Conservation (phyloP, 2,329 filamentous ascomycete species). For the Aureobasidium subglaciale region DNA sequence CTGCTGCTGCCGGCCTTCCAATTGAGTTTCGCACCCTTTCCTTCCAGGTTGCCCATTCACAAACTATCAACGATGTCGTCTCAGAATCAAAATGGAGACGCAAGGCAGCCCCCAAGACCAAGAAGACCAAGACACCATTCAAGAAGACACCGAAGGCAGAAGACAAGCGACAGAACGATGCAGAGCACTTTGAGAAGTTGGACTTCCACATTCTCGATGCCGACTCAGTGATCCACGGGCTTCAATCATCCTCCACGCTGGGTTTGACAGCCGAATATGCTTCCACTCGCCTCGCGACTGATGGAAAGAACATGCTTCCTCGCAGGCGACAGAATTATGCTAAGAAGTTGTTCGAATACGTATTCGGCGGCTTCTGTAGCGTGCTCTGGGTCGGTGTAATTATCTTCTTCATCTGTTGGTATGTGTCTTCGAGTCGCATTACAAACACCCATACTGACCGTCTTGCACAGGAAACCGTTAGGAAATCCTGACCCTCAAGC, state of each 20-base stretch:
- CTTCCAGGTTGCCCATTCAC: constrained; percentile 33
- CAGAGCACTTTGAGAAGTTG: constrained; percentile 39
- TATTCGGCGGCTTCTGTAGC: constrained; percentile 45
- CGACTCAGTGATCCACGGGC: constrained; percentile 28
- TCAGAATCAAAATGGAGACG: background rate
- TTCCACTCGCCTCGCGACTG: constrained; percentile 31
- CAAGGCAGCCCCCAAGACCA: background rate
- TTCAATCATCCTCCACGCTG: constrained; percentile 8
- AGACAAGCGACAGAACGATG: constrained; percentile 12
- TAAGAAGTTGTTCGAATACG: constrained; percentile 36
- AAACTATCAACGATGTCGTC: constrained; percentile 27
- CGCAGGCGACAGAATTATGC: constrained; percentile 38
- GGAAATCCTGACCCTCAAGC: constrained; percentile 36
- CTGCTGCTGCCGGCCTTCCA: constrained; percentile 13
- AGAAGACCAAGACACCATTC: constrained; percentile 9
- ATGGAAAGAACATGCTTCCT: constrained; percentile 39
- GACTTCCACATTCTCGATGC: constrained; percentile 33
- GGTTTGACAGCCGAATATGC: constrained; percentile 33
- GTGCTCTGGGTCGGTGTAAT: constrained; percentile 42
- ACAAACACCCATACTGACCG: background rate
- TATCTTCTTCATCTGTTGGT: constrained; percentile 45
- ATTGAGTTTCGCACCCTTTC: constrained; percentile 30
- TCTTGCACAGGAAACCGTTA: constrained; percentile 28
- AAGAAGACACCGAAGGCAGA: constrained; percentile 2
- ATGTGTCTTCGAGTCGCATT: background rate